Evolutionary conservation across 352 stramenopile genomes (phyloP).

Genomic region (Phytophthora citrophthora): DNA sequence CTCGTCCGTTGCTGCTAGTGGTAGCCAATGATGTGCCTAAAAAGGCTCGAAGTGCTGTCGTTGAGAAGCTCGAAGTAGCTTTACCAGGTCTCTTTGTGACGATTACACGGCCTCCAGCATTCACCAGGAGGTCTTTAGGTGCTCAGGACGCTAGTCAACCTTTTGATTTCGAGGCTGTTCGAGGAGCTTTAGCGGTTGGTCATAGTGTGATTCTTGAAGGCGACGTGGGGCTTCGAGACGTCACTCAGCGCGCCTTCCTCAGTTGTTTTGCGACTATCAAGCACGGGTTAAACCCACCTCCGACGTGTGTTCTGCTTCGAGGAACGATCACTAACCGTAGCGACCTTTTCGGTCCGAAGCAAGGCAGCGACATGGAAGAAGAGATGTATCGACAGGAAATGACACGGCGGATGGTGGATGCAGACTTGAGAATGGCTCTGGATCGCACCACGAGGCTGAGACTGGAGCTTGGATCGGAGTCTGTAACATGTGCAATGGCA

Average conservation of each 20-base stretch:
- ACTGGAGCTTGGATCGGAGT: conserved; percentile 21
- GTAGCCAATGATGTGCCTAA: conserved; percentile 72
- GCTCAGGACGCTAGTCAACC: conserved; percentile 2
- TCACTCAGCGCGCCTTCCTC: conserved; percentile 62
- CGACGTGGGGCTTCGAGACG: conserved; percentile 75
- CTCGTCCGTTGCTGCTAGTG: conserved; percentile 71
- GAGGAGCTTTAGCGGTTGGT: conserved; percentile 47
- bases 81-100: conserved; percentile 81
- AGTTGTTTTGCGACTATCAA: conserved; percentile 71
- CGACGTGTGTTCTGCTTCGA: conserved; percentile 69
- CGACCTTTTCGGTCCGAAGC: conserved; percentile 22
- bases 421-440: conserved; percentile 56
- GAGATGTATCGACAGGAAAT: conserved; percentile 22
- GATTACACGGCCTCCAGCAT: conserved; percentile 50
- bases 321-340: conserved; percentile 59
- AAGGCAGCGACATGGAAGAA: conserved; percentile 20
- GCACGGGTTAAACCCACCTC: conserved; percentile 60
- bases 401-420: conserved; percentile 42
- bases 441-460: conserved; percentile 38
- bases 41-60: conserved; percentile 39
- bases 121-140: conserved; percentile 6
- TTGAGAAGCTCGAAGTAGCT: conserved; percentile 43
- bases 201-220: conserved; percentile 77
- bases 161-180: conserved; percentile 49
- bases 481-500: conserved; percentile 24